These are phyloP conservation scores for Syzygium malaccense DNA, from an alignment of 441 rosid species.

Conservation along the genomic window DNA sequence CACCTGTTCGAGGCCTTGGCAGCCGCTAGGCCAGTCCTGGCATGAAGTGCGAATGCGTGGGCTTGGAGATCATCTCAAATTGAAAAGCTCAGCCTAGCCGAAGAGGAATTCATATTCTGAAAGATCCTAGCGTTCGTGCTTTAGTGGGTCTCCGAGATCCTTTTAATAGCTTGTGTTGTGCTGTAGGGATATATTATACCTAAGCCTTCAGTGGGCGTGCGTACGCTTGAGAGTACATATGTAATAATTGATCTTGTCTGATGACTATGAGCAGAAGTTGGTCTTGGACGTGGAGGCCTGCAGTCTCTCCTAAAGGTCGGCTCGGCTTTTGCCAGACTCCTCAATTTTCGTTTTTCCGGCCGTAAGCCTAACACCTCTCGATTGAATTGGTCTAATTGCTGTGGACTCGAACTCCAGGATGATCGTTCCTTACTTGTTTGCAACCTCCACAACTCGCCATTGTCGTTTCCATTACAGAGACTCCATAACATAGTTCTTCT, in stretches of 20 bases:
- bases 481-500: not conserved
- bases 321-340: not conserved
- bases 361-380: not conserved
- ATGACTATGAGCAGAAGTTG: not conserved
- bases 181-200: not conserved
- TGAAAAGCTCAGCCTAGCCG: not conserved
- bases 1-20: not conserved
- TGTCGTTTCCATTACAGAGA: not conserved
- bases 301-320: not conserved
- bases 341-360: not conserved
- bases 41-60: not conserved
- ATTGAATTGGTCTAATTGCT: too few species aligned
- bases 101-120: not conserved
- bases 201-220: not conserved
- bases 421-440: too few species aligned
- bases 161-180: not conserved
- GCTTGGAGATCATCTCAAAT: not conserved
- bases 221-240: not conserved
- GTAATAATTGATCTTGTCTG: not conserved
- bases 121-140: not conserved
- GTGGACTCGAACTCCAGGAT: too few species aligned
- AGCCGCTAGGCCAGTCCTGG: not conserved
- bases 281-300: not conserved
- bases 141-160: not conserved
- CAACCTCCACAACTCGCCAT: too few species aligned